Evolutionary conservation across 2,329 filamentous ascomycete species (phyloP).

Genomic region (Graphiopsis chlorocephala): DNA sequence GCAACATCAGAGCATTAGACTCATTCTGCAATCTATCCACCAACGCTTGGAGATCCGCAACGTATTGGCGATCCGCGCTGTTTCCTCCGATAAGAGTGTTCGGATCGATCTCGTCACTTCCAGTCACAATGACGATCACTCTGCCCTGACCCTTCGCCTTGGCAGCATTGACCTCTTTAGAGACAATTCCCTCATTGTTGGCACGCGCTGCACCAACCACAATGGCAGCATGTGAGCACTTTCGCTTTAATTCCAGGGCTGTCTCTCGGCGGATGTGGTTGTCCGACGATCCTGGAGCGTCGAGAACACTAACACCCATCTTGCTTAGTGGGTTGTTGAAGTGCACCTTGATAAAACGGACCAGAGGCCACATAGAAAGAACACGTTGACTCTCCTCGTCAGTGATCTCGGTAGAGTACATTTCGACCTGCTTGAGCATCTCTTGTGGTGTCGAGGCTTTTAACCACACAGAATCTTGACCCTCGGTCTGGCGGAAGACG

Average conservation of each 20-base stretch:
- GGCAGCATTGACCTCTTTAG: background rate
- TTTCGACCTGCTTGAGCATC: constrained; percentile 15
- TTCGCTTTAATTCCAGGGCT: constrained; percentile 10
- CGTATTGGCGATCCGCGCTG: background rate
- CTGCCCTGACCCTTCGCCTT: constrained; percentile 6
- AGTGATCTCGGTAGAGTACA: constrained; percentile 15
- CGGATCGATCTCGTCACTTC: background rate
- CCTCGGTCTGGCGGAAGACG: background rate
- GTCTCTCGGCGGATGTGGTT: constrained; percentile 17
- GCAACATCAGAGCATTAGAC: background rate
- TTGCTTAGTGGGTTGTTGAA: constrained; percentile 21
- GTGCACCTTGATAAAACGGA: constrained; percentile 20
- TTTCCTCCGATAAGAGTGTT: constrained; percentile 1
- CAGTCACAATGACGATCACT: background rate
- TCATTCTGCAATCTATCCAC: background rate
- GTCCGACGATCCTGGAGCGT: constrained; percentile 24
- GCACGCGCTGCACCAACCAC: background rate
- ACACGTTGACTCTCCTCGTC: background rate
- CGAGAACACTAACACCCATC: constrained; percentile 21
- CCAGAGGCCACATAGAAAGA: constrained; percentile 22
- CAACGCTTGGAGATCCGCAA: background rate
- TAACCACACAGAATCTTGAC: constrained; percentile 3
- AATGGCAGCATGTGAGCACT: constrained; percentile 18
- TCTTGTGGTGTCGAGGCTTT: constrained; percentile 17
- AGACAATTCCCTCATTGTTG: background rate